phyloP scores from a whole-genome alignment of 176 grass and related monocot genomes.

The Carex parvula region DNA sequence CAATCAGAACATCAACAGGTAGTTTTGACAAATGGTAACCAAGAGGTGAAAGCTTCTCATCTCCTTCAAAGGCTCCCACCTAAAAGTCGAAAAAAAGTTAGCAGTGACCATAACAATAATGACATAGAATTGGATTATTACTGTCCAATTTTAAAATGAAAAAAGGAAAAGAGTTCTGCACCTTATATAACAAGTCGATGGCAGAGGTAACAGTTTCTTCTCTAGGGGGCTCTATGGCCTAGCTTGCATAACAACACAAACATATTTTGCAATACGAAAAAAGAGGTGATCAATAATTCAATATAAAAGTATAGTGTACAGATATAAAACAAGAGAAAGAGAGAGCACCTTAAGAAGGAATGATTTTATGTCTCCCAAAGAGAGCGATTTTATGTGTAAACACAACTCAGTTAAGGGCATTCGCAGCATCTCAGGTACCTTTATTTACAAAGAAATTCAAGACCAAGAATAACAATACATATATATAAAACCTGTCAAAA shows the following conservation, averaged over 20 bases:
- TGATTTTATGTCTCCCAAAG: slow-evolving; percentile 78
- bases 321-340: slow-evolving; percentile 15
- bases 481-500: not conserved
- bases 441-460: slow-evolving; percentile 31
- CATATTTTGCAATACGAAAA: slow-evolving; percentile 28
- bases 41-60: slow-evolving; percentile 88
- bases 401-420: slow-evolving; percentile 96
- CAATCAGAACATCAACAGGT: slow-evolving; percentile 94
- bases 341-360: slow-evolving; percentile 72
- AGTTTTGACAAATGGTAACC: slow-evolving; percentile 96
- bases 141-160: slow-evolving; percentile 16
- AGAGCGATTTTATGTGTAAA: slow-evolving; percentile 98
- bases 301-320: not conserved
- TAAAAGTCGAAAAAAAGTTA: slow-evolving; percentile 32
- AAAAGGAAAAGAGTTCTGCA: slow-evolving; percentile 19
- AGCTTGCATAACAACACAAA: slow-evolving; percentile 31
- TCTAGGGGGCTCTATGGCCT: slow-evolving; percentile 92
- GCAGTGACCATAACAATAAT: not conserved
- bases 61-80: slow-evolving; percentile 96
- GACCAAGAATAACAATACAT: slow-evolving; percentile 1
- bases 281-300: slow-evolving; percentile 17
- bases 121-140: not conserved
- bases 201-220: slow-evolving; percentile 97
- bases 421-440: slow-evolving; percentile 96
- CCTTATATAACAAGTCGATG: slow-evolving; percentile 87